Evolutionary conservation across 768 basidiomycete species (phyloP).

Genomic region (Tylopilus sp.): DNA sequence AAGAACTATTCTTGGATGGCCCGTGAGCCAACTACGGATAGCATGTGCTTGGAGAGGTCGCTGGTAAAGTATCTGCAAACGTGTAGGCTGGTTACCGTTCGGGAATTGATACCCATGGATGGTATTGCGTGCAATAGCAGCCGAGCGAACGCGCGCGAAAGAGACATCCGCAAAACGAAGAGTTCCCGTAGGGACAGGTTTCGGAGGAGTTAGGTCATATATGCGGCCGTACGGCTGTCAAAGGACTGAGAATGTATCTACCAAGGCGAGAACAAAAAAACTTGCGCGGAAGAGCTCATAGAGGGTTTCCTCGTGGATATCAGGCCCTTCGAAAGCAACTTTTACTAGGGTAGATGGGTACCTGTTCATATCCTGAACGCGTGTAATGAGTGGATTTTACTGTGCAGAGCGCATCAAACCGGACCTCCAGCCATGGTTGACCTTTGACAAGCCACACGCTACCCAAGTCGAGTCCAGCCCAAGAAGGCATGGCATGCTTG

Average conservation of each 20-base stretch:
- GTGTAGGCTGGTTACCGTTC: conserved; percentile 32
- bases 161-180: conserved; percentile 62
- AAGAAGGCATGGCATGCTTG: conserved; percentile 57
- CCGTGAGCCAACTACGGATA: conserved; percentile 75
- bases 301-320: conserved; percentile 74
- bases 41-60: conserved; percentile 62
- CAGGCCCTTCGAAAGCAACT: conserved; percentile 87
- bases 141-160: conserved; percentile 62
- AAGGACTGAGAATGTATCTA: not conserved
- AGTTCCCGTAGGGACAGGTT: conserved; percentile 59
- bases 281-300: conserved; percentile 77
- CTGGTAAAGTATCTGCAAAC: conserved; percentile 56
- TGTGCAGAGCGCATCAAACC: conserved; percentile 3
- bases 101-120: conserved; percentile 56
- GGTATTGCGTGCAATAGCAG: conserved; percentile 80
- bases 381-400: not conserved
- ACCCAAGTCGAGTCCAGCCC: conserved; percentile 51
- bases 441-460: conserved; percentile 74
- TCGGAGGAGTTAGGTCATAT: conserved; percentile 56
- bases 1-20: conserved; percentile 82
- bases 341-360: conserved; percentile 72
- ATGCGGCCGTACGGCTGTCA: conserved; percentile 81
- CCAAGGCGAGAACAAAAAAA: conserved; percentile 4
- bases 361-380: conserved; percentile 73
- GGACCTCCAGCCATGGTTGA: conserved; percentile 76